Evolutionary conservation across 495 filamentous ascomycete species (phyloP).

Genomic region (Podospora pseudopauciseta): DNA sequence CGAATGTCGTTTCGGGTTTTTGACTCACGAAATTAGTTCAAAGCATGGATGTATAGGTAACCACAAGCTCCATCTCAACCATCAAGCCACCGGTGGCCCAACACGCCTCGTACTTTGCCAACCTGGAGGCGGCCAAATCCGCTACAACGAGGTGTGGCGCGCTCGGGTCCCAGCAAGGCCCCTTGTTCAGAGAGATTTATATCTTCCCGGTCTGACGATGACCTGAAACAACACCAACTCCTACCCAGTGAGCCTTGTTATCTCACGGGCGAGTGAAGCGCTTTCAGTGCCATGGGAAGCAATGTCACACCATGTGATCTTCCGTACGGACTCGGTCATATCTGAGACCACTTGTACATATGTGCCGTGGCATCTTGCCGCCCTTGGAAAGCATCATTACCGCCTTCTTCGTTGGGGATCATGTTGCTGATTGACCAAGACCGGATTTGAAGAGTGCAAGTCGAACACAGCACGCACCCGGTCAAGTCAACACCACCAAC

Average conservation of each 20-base stretch:
- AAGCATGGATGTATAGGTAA: neutral
- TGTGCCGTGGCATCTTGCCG: neutral
- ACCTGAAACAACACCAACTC: slow-evolving; percentile 25
- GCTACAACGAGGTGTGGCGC: slow-evolving; percentile 1
- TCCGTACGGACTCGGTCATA: slow-evolving; percentile 1
- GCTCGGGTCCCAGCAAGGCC: neutral
- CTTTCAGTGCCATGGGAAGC: slow-evolving; percentile 7
- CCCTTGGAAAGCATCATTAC: neutral
- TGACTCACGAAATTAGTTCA: neutral
- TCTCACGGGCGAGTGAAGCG: slow-evolving; percentile 13
- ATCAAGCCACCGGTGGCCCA: neutral
- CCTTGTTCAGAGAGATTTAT: slow-evolving; percentile 15
- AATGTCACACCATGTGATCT: slow-evolving; percentile 24
- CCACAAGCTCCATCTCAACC: neutral
- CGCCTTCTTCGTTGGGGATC: neutral
- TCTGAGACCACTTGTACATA: neutral
- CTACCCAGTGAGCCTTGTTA: slow-evolving; percentile 13
- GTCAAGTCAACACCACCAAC: neutral
- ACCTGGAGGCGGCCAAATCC: neutral
- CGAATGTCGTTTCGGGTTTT: neutral
- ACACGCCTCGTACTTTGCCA: neutral
- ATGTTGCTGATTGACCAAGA: neutral
- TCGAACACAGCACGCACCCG: neutral
- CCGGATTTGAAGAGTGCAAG: neutral
- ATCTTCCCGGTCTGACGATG: slow-evolving; percentile 13